phyloP scores from a whole-genome alignment of 2,329 filamentous ascomycete genomes.

The Diaporthe caulivora region DNA sequence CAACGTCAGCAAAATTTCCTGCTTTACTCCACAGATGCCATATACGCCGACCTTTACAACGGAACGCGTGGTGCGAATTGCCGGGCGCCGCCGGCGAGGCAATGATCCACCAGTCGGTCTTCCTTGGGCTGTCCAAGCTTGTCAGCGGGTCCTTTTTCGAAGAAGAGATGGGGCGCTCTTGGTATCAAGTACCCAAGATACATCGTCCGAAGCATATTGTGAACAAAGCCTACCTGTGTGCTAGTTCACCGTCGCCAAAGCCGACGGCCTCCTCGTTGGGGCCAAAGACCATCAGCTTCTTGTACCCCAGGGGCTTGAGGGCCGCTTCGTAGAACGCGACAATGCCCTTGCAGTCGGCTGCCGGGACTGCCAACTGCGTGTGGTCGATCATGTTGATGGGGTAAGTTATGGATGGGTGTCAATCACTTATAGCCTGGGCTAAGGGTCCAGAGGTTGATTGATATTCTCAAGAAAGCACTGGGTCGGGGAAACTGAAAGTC shows the following conservation, averaged over 20 bases:
- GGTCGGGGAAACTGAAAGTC: too few species aligned
- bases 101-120: conserved; percentile 49
- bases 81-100: conserved; percentile 35
- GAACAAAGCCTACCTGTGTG: background rate
- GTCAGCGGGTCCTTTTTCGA: background rate
- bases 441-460: background rate
- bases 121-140: background rate
- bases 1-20: background rate
- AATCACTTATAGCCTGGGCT: too few species aligned
- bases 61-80: conserved; percentile 49
- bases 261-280: conserved; percentile 47
- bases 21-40: background rate
- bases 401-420: background rate
- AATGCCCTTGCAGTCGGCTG: conserved; percentile 45
- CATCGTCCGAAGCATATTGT: background rate
- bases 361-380: conserved; percentile 48
- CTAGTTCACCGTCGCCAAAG: conserved; percentile 41
- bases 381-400: conserved; percentile 48
- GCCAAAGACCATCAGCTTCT: conserved; percentile 44
- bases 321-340: conserved; percentile 51
- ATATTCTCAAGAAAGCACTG: background rate
- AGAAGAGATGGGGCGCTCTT: background rate
- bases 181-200: background rate
- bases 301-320: conserved; percentile 53
- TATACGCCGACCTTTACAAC: conserved; percentile 46